phyloP scores from a whole-genome alignment of 2,329 filamentous ascomycete species.

The Dissoconium aciculare region DNA sequence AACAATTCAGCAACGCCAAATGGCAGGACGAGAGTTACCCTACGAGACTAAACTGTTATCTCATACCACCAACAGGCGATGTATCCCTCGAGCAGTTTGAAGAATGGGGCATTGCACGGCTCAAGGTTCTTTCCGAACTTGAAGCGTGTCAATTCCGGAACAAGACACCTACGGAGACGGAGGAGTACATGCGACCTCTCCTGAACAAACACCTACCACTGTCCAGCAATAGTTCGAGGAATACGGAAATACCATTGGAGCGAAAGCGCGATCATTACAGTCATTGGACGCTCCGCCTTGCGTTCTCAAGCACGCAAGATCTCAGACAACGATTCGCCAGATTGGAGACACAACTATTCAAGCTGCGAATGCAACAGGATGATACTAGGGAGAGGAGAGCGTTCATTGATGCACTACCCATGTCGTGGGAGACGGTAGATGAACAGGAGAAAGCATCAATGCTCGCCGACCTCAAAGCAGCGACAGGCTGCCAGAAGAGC shows the following conservation, averaged over 20 bases:
- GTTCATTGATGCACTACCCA: conserved; percentile 62
- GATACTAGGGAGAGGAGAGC: conserved; percentile 54
- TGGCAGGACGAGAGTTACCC: conserved; percentile 70
- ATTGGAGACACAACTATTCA: conserved; percentile 80
- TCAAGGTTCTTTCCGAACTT: conserved; percentile 75
- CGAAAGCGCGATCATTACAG: conserved; percentile 93
- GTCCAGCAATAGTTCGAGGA: conserved; percentile 54
- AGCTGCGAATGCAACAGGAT: conserved; percentile 64
- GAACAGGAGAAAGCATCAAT: conserved; percentile 66
- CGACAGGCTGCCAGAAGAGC: conserved; percentile 36
- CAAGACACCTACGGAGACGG: conserved; percentile 66
- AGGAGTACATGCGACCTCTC: conserved; percentile 67
- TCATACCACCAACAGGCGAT: conserved; percentile 73
- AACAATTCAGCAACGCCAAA: conserved; percentile 64
- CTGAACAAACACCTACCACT: conserved; percentile 78
- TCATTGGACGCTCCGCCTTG: conserved; percentile 88
- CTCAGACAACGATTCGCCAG: conserved; percentile 71
- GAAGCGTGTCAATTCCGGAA: conserved; percentile 95
- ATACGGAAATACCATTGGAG: conserved; percentile 48
- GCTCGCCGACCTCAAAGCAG: conserved; percentile 45
- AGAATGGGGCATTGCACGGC: conserved; percentile 89
- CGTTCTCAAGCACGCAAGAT: conserved; percentile 84
- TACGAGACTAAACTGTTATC: conserved; percentile 83
- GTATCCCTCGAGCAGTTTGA: conserved; percentile 96
- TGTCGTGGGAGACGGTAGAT: conserved; percentile 71